Evolutionary conservation across 768 basidiomycete species (phyloP), one percentile per base, ranked within the genome.

Genomic region (Suillus alpinus): DNA sequence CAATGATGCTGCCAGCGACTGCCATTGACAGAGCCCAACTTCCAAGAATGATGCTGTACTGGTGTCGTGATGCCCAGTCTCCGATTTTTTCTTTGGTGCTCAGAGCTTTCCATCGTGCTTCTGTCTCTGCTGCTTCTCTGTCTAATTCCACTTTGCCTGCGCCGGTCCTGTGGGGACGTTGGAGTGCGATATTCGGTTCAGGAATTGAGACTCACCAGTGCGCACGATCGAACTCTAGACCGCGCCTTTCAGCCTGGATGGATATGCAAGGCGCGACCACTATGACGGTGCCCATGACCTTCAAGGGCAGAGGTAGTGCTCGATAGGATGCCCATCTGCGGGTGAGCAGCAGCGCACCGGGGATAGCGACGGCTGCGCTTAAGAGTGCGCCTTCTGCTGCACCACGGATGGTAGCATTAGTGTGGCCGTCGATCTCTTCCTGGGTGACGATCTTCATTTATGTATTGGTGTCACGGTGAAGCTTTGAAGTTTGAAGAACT

Each of bases 211-310:
- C 56, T 13, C 13, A 59, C 36, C 58, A 56, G 14, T 53, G 51
- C 7, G 58, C 52, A 53, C 52, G 52, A 23, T 53, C 88, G 63
- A 82, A 92, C 61, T 83, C 80, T 40, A 87, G 73, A 34, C 84
- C 84, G 12, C 87, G 85, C 4, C 85, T 81, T 68, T 94, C 92
- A 6, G 87, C 92, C 62, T 87, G 84, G 47, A 94, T 89, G 20
- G 87, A 82, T 23, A 88, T 75, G 50, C 81, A 73, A 0, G 92
- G 92, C 0, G 86, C 85, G 53, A 87, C 80, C 59, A 91, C 59
- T 55, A 90, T 77, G 58, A 93, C 78, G n/a, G 85, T 75, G 16
- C 87, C 87, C 1, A 92, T 78, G 0, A 83, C 77, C 67, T 93
- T 93, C 46, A 94, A 77, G 0, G 88, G 84, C 0, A 83, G 70